Evolutionary conservation across 495 filamentous ascomycete genomes (phyloP).

Genomic region (Mytilinidion resinicola): DNA sequence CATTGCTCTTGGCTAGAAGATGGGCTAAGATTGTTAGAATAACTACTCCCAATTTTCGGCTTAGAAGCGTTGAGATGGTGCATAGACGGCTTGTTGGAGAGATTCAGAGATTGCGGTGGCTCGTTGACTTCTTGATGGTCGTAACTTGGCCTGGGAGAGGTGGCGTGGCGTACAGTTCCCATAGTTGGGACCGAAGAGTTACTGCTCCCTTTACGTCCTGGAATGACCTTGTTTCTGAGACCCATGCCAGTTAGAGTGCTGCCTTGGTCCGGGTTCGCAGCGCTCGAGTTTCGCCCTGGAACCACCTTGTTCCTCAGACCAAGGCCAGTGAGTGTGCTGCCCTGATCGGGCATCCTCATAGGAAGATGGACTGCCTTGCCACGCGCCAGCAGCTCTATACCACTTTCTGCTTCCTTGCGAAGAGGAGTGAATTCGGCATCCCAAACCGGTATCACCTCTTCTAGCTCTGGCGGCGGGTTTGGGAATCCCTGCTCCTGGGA

Average conservation of each 20-base stretch:
- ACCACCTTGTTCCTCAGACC: slow-evolving; percentile 35
- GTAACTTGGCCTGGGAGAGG: slow-evolving; percentile 11
- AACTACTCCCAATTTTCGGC: slow-evolving; percentile 20
- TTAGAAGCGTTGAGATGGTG: slow-evolving; percentile 15
- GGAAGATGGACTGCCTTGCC: slow-evolving; percentile 69
- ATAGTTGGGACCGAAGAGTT: slow-evolving; percentile 1
- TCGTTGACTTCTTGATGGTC: slow-evolving; percentile 16
- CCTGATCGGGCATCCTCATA: slow-evolving; percentile 44
- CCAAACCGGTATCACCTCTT: slow-evolving; percentile 66
- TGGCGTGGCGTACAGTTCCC: neutral
- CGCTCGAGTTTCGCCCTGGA: slow-evolving; percentile 2
- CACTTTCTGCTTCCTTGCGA: slow-evolving; percentile 64
- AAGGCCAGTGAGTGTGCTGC: slow-evolving; percentile 31
- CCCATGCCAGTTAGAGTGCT: slow-evolving; percentile 32
- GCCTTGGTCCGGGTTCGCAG: slow-evolving; percentile 30
- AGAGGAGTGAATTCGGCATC: slow-evolving; percentile 57
- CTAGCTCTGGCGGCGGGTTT: slow-evolving; percentile 65
- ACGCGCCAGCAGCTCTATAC: slow-evolving; percentile 56
- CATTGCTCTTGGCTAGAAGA: neutral
- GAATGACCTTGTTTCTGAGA: slow-evolving; percentile 34
- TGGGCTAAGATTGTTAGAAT: slow-evolving; percentile 17
- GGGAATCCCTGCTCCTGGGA: slow-evolving; percentile 65
- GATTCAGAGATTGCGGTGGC: slow-evolving; percentile 6
- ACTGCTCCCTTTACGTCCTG: slow-evolving; percentile 6
- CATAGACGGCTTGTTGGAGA: slow-evolving; percentile 18